Conservation (phyloP, 1,284 basidiomycete species). For the Cystobasidium pallidum region DNA sequence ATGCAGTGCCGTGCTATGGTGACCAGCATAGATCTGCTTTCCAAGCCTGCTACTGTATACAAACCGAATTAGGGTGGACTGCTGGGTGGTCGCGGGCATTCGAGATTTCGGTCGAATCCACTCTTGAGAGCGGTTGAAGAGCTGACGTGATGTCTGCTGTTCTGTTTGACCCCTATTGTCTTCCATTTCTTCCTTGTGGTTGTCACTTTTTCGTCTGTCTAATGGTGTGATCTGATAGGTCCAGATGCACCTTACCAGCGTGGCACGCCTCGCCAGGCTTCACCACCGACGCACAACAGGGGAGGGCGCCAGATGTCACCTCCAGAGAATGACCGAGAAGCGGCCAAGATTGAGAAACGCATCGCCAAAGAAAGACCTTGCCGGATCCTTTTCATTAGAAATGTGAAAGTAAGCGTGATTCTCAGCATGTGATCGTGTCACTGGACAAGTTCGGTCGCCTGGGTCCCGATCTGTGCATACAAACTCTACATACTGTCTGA, state of each 20-base stretch:
- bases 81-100: not conserved
- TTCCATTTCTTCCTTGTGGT: not conserved
- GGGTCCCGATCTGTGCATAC: not conserved
- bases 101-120: not conserved
- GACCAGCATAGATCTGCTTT: not conserved
- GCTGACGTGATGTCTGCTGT: not conserved
- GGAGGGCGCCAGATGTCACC: not conserved
- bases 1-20: not conserved
- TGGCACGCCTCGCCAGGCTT: not conserved
- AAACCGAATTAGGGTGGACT: not conserved
- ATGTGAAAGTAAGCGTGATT: constrained; percentile 85
- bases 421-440: too few relatives aligned
- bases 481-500: too few relatives aligned
- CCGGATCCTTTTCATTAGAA: constrained; percentile 92
- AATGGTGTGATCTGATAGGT: not conserved
- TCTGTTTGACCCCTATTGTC: not conserved
- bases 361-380: constrained; percentile 90
- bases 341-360: constrained; percentile 83
- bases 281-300: not conserved
- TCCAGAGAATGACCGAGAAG: constrained; percentile 64
- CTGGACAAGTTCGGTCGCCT: too few relatives aligned
- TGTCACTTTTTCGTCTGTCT: not conserved
- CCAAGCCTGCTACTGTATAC: too few relatives aligned
- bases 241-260: not conserved
- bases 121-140: not conserved